phyloP scores from a whole-genome alignment of 2,329 filamentous ascomycete genomes.

The Clarireedia homoeocarpa region DNA sequence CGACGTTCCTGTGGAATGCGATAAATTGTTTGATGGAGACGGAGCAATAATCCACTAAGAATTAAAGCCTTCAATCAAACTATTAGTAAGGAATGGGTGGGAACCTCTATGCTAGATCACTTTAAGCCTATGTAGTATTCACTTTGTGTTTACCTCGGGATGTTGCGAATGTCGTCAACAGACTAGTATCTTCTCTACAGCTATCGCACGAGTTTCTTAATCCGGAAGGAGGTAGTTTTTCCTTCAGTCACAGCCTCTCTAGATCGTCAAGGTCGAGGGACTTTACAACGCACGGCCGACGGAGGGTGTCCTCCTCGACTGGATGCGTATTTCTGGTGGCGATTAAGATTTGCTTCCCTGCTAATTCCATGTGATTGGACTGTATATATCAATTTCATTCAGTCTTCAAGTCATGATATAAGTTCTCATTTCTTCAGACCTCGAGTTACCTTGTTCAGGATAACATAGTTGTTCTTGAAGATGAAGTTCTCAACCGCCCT shows the following conservation, averaged over 20 bases:
- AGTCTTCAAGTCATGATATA: not conserved
- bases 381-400: not conserved
- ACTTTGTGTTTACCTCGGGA: not conserved
- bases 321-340: not conserved
- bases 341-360: not conserved
- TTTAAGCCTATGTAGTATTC: not conserved
- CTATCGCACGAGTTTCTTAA: not conserved
- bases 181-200: not conserved
- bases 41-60: not conserved
- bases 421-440: not conserved
- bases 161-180: not conserved
- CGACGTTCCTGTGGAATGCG: not conserved
- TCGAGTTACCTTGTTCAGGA: too few relatives aligned
- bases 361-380: not conserved
- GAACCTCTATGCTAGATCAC: not conserved
- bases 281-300: not conserved
- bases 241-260: not conserved
- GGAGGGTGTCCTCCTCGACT: not conserved
- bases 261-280: too few relatives aligned
- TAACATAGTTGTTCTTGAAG: not conserved
- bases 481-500: slow-evolving; percentile 4
- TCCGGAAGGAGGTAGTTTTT: not conserved
- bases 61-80: not conserved
- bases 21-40: not conserved
- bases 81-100: not conserved